These are phyloP conservation scores for Cordyceps farinosa DNA, from an alignment of 2,329 filamentous ascomycete species.

Conservation along the genomic window DNA sequence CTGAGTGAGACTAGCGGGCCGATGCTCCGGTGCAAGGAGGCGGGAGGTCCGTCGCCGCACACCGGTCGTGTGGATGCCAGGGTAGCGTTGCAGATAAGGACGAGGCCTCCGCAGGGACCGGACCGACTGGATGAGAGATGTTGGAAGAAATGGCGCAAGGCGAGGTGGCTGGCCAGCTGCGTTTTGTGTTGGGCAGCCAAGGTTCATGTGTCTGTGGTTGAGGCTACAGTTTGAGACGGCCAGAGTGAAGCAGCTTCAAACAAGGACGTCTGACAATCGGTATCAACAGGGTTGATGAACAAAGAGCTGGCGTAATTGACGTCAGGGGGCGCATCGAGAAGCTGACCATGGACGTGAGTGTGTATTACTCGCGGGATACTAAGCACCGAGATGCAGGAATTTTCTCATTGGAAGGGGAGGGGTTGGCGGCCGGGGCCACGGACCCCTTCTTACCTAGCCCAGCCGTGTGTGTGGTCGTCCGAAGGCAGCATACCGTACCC, in stretches of 20 bases:
- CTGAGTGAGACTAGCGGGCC: slow-evolving; percentile 16
- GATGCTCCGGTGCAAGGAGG: slow-evolving; percentile 13
- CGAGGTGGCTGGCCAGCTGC: background rate
- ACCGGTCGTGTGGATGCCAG: background rate
- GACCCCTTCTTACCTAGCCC: slow-evolving; percentile 1
- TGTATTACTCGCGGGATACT: background rate
- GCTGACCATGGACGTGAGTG: background rate
- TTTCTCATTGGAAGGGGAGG: background rate
- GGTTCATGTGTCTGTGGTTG: too few relatives aligned
- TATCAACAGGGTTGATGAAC: background rate
- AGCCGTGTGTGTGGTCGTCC: background rate
- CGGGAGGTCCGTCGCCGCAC: slow-evolving; percentile 5
- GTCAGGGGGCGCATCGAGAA: background rate
- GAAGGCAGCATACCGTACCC: slow-evolving; percentile 10
- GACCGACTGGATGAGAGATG: slow-evolving; percentile 2
- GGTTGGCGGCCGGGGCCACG: background rate
- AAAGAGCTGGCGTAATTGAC: background rate
- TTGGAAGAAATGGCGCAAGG: slow-evolving; percentile 7
- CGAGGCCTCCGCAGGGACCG: background rate
- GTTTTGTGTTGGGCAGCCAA: background rate
- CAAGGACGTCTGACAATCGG: background rate
- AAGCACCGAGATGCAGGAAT: background rate
- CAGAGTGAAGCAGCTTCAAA: background rate
- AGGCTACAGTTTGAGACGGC: background rate
- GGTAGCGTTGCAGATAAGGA: slow-evolving; percentile 2